phyloP scores from a whole-genome alignment of 2,329 filamentous ascomycete species.

The Xylariaceae sp. region DNA sequence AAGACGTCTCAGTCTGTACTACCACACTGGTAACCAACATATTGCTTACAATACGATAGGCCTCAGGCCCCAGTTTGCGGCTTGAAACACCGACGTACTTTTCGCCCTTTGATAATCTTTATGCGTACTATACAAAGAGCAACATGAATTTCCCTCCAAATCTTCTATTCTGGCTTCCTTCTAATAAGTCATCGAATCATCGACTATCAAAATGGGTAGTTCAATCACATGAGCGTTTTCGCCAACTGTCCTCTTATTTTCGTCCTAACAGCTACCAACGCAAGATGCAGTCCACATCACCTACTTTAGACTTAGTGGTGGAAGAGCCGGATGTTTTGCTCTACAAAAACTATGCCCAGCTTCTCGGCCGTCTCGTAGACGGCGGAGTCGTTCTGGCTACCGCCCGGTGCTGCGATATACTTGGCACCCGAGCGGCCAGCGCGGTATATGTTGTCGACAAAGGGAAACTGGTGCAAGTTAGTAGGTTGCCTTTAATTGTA shows the following conservation, averaged over 20 bases:
- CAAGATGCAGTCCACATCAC: not conserved
- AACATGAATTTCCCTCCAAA: not conserved
- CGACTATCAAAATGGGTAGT: not conserved
- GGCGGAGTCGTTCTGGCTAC: constrained; percentile 82
- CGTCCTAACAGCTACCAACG: not conserved
- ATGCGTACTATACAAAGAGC: constrained; percentile 18
- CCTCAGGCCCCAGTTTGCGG: no score
- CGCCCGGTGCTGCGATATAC: constrained; percentile 92
- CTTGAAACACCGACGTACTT: no score
- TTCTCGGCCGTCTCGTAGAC: constrained; percentile 92
- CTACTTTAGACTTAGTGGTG: constrained; percentile 70
- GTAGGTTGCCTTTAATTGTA: not conserved
- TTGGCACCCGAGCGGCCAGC: constrained; percentile 87
- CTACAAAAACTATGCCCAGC: constrained; percentile 89
- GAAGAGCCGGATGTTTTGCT: constrained; percentile 93
- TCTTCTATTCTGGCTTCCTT: constrained; percentile 2
- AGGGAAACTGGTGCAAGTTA: constrained; percentile 74
- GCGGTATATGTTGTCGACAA: constrained; percentile 97
- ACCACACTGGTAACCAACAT: not conserved
- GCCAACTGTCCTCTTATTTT: not conserved
- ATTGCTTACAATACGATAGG: not conserved
- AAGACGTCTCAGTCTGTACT: not conserved
- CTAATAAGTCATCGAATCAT: constrained; percentile 8
- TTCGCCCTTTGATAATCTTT: not conserved
- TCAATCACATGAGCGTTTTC: constrained; percentile 1